Percentiles rank a stretch among this genome's conserved stretches.
Conservation (phyloP, 116 monocot genomes). For the Iris pallida region DNA sequence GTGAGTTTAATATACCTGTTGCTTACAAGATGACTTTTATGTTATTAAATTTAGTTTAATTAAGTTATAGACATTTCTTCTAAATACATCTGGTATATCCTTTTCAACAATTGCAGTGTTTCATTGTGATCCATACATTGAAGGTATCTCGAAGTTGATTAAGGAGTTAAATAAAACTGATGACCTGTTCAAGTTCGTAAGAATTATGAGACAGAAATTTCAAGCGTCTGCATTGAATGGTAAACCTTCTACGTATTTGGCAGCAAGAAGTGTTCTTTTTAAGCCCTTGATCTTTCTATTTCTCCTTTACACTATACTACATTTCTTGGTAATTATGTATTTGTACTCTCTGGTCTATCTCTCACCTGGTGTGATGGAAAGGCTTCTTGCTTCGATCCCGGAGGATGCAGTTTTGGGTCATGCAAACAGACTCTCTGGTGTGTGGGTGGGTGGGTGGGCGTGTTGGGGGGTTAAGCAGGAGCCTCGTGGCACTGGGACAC, state of each 20-base stretch:
- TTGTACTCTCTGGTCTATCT: no score
- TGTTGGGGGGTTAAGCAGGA: no score
- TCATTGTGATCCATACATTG: conserved; percentile 39
- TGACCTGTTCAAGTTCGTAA: conserved; percentile 50
- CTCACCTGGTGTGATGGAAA: no score
- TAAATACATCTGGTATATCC: neutral
- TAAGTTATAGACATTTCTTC: neutral
- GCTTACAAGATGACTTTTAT: neutral
- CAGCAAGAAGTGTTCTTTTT: no score
- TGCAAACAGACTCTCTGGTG: no score
- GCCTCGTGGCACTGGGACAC: no score
- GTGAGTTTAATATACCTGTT: conserved; percentile 39
- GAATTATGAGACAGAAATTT: conserved; percentile 61
- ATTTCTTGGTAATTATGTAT: no score
- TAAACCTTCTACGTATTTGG: conserved; percentile 13
- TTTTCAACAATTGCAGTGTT: conserved; percentile 33
- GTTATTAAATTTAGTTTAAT: neutral
- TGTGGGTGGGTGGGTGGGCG: no score
- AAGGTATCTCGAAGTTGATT: conserved; percentile 28
- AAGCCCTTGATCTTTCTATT: no score
- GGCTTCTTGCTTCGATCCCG: no score
- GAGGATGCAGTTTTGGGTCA: no score
- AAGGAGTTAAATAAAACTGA: conserved; percentile 53
- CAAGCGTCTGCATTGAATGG: conserved; percentile 32
- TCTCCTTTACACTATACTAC: no score